Evolutionary conservation across 225 moss, liverwort and hornwort species (phyloP).

Genomic region (Polytrichum formosum): DNA sequence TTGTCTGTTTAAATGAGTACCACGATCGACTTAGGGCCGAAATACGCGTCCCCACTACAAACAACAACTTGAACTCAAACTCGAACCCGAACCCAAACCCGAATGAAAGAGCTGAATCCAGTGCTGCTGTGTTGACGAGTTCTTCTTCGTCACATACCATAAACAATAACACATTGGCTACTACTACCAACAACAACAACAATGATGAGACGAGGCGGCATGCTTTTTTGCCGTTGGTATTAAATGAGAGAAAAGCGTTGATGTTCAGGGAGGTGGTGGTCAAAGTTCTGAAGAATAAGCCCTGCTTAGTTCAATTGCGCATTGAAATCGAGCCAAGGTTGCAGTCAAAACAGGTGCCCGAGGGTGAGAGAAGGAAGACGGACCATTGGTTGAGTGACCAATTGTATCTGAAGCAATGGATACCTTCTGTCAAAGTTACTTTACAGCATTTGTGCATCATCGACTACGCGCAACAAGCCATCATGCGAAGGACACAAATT

Average conservation of each 20-base stretch:
- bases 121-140: background rate
- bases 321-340: constrained; percentile 40
- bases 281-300: constrained; percentile 19
- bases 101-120: constrained; percentile 23
- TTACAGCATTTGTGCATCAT: constrained; percentile 51
- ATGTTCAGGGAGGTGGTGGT: constrained; percentile 37
- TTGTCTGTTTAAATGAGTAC: constrained; percentile 32
- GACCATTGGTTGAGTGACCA: constrained; percentile 58
- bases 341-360: constrained; percentile 43
- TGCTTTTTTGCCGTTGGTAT: no score
- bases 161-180: no score
- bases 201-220: constrained; percentile 13
- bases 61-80: background rate
- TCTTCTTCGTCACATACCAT: no score
- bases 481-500: constrained; percentile 43
- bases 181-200: background rate
- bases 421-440: constrained; percentile 28
- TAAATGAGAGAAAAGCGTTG: constrained; percentile 10
- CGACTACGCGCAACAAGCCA: constrained; percentile 60
- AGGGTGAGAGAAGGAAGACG: constrained; percentile 25
- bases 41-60: background rate
- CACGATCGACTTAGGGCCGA: constrained; percentile 26
- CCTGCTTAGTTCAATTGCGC: constrained; percentile 30
- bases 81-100: background rate
- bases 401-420: constrained; percentile 37